Base-by-base conservation (phyloP, 257 asterid species). In the Nicotiana tomentosiformis region DNA sequence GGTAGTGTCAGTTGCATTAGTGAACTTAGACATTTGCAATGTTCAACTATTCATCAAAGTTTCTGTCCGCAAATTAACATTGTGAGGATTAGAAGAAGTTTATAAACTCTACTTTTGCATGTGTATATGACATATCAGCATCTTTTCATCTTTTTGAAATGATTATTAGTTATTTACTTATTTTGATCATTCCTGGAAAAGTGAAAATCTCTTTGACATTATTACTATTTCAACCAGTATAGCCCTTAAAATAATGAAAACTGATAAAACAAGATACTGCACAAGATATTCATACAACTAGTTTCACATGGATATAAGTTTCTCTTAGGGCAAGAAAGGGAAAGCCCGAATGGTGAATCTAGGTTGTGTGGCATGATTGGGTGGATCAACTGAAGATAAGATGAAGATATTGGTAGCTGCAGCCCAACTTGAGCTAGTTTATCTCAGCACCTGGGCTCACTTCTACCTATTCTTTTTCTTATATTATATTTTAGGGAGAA, bases 361-460 rank as follows among this genome's bases (percentile, higher is more conserved):
- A 43, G 51, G 51, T 43, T 43, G 3, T 43, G 51, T 8, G 2
- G 12, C 12, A 43, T 10, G 4, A 37, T 23, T 74, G 23, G 60
- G 61, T 74, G 61, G 61, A 49, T 74, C 61, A 46, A 74, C 79
- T 23, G 79, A 46, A 72, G 79, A 70, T 70, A 70, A 70, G 35
- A 43, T 72, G 60, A 69, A 37, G 33, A 14, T 49, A 46, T 14
- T 72, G 79, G 61, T 23, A 53, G n/a, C 39, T 72, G 79, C 61
- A 46, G 39, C 46, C 35, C 78, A 77, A 77, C 83, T 85, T 81
- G 80, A n/a, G 60, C 10, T 69, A n/a, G 30, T 55, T 69, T 39
- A 69, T 69, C 33, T 33, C 51, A 9, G 51, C 51, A 43, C 51
- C 12, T 2, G 12, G 51, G 51, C 51, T 43, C 51, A 43, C 0